phyloP scores from a whole-genome alignment of 495 filamentous ascomycete genomes.

The Penicillium goetzii region DNA sequence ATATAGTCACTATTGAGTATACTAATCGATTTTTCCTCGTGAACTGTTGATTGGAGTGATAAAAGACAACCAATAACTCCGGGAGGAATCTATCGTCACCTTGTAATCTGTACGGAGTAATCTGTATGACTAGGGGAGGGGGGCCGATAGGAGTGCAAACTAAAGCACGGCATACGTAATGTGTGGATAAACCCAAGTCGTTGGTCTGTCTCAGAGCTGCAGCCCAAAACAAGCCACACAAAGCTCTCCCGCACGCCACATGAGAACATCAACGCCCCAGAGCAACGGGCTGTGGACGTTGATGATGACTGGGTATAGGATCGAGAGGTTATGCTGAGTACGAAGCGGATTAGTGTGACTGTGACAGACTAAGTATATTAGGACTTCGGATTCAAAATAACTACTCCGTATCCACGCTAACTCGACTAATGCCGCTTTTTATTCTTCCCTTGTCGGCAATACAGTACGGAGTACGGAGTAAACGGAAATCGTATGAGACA shows the following conservation, averaged over 20 bases:
- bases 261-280: neutral
- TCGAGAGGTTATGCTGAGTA: neutral
- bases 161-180: slow-evolving; percentile 24
- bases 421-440: neutral
- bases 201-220: slow-evolving; percentile 21
- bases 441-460: neutral
- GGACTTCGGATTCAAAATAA: no score
- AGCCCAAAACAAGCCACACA: slow-evolving; percentile 22
- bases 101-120: neutral
- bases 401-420: neutral
- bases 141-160: slow-evolving; percentile 5
- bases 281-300: neutral
- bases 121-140: neutral
- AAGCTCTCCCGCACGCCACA: slow-evolving; percentile 17
- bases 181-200: slow-evolving; percentile 13
- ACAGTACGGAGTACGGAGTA: neutral
- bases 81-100: neutral
- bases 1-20: neutral
- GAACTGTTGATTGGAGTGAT: neutral
- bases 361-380: neutral
- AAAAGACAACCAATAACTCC: neutral
- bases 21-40: neutral
- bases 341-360: neutral
- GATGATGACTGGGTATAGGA: neutral
- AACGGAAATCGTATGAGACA: neutral